phyloP scores from a whole-genome alignment of 2,329 filamentous ascomycete genomes.

The Cadophora sp. region DNA sequence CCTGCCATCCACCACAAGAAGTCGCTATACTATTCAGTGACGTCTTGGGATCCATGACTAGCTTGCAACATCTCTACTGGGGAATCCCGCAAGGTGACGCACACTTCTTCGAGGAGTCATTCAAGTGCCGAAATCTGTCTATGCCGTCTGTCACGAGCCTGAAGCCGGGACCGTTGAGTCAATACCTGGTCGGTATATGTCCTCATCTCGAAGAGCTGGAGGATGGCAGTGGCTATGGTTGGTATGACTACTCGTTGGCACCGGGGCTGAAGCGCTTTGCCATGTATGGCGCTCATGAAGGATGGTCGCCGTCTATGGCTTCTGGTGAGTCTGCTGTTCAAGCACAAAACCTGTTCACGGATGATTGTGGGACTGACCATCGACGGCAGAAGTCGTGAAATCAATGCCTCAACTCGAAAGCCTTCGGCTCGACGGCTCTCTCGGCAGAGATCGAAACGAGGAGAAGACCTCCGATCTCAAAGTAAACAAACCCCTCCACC shows the following conservation, averaged over 20 bases:
- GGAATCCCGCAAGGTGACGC: conserved; percentile 11
- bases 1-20: conserved; percentile 8
- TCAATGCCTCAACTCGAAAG: conserved; percentile 21
- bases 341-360: no score
- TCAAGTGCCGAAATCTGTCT: conserved; percentile 13
- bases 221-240: conserved; percentile 13
- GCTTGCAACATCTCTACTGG: conserved; percentile 12
- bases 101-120: conserved; percentile 18
- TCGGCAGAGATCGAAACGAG: not conserved
- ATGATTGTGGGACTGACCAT: not conserved
- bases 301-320: conserved; percentile 8
- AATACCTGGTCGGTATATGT: conserved; percentile 22
- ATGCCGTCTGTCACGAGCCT: conserved; percentile 12
- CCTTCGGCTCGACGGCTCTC: conserved; percentile 1
- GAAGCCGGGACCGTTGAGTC: conserved; percentile 9
- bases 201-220: conserved; percentile 15
- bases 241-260: conserved; percentile 11
- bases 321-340: not conserved
- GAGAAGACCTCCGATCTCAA: not conserved
- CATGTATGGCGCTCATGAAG: conserved; percentile 1
- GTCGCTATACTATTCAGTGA: conserved; percentile 17
- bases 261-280: conserved; percentile 16
- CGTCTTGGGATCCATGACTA: conserved; percentile 20
- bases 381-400: conserved; percentile 12
- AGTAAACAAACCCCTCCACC: not conserved